Evolutionary conservation across 495 filamentous ascomycete genomes (phyloP), one percentile per base, ranked within the genome.

Genomic region (Clohesyomyces aquaticus): DNA sequence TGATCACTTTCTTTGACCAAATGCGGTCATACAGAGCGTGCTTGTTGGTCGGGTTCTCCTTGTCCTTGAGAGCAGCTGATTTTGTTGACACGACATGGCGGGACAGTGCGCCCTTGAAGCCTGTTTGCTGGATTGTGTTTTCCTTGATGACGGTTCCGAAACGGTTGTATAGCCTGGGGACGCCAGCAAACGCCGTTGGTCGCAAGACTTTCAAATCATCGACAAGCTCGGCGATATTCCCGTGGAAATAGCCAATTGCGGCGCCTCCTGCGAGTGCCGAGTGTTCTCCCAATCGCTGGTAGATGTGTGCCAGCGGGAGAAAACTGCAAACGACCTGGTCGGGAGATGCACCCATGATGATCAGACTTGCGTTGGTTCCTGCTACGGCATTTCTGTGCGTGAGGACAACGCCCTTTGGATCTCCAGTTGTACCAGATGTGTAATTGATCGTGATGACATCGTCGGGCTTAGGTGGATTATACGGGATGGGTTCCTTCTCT

Each of bases 361-460:
- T 73, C 28, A 88, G 77, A 43, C 82, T 82, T 32, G 78, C 77
- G 4, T 86, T 80, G 42, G 88, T 80, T 21, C 87, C 91, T 1
- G 91, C 85, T 3, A 95, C 84, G 26, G 91, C 90, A 72, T 88
- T 90, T 65, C 79, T 77, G 71, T 98, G 95, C 3, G 89, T 91
- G 63, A 98, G 77, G 32, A 93, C 80, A 4, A 98, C 94, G 59
- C 94, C 94, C 78, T 98, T 98, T 4, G 94, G 94, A 64, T 89
- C 83, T 6, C 94, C 95, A 0, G 94, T 98, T 10, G 94, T 98
- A 18, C 94, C 94, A 12, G 91, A 96, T 10, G 94, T 98, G 78
- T 98, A 98, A 78, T 98, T 98, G 77, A 98, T 92, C 29, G 94
- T 98, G 58, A 96, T 81, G 69, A 89, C 81, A 71, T 97, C 92